Evolutionary conservation across 148 eudicot species (phyloP), one percentile per base, ranked within the genome.

Genomic region (Fallopia convolvulus): DNA sequence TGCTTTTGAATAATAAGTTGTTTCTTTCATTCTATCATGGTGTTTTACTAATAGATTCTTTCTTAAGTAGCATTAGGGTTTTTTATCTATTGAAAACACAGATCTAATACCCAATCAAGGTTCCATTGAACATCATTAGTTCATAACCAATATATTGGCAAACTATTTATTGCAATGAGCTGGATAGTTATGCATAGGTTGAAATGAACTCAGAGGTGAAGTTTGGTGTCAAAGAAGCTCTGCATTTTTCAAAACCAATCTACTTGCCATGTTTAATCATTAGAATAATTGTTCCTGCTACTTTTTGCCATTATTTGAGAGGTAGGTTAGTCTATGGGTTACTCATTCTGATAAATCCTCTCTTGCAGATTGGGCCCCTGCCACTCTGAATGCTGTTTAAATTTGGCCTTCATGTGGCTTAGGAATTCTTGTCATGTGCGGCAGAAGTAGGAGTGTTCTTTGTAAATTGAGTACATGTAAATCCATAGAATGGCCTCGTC

Each of bases 401-500:
- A 68, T 33, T 68, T 14, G 72, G 77, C 63, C 74, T 83, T 84
- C 75, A 84, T 85, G 88, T 81, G 66, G 82, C 36, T 70, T 79
- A 26, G 71, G 71, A 15, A 39, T 76, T 50, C 70, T 81, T 90
- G 87, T 85, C 89, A 88, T 90, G 93, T 85, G 74, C 79, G 11
- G 74, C 80, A 77, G 81, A 82, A 85, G 81, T 74, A 32, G 68
- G 65, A 58, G 58, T 82, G 52, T 77, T 83, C 70, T 17, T 79
- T 77, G 78, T 70, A 77, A 75, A 75, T 78, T 83, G 78, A 79
- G 48, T 79, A 83, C 78, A 82, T 40, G 66, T 73, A 83, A 82
- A 76, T 79, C 82, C 83, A 85, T 77, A 85, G 78, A 33, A 90
- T 89, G 92, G 87, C 92, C 71, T 82, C 92, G 74, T 89, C 92